Conservation (phyloP, 2,329 filamentous ascomycete species). For the Monosporascus sp. region DNA sequence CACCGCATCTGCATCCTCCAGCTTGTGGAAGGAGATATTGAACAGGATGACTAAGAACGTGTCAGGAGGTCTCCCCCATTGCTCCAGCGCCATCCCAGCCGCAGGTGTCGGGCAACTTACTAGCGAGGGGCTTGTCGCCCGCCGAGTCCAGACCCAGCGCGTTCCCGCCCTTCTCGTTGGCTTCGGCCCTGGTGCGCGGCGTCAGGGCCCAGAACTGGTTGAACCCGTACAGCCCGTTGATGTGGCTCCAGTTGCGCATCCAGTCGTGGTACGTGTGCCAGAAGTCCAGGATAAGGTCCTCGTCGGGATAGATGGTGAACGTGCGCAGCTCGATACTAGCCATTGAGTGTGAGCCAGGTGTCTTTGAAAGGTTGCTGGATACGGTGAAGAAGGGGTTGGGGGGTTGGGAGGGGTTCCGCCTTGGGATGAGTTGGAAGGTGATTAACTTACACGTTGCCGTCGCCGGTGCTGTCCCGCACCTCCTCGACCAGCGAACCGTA, state of each 20-base stretch:
- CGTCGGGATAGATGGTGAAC: slow-evolving; percentile 3
- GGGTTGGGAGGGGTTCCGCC: no score
- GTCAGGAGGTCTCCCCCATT: not conserved
- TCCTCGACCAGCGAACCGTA: slow-evolving; percentile 1
- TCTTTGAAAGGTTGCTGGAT: no score
- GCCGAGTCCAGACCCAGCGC: slow-evolving; percentile 2
- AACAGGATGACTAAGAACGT: slow-evolving; percentile 4
- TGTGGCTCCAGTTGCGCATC: slow-evolving; percentile 2
- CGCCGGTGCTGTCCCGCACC: no score
- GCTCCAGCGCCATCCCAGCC: no score
- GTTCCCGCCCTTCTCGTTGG: slow-evolving; percentile 3
- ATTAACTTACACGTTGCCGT: no score
- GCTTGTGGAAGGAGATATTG: slow-evolving; percentile 3
- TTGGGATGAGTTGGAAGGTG: no score
- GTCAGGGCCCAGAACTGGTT: slow-evolving; percentile 7
- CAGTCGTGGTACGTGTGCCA: slow-evolving; percentile 2
- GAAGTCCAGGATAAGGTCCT: slow-evolving; percentile 3
- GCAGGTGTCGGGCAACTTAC: slow-evolving; percentile 1
- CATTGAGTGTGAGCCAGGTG: not conserved
- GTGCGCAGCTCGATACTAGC: slow-evolving; percentile 5
- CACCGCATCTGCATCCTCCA: slow-evolving; percentile 2
- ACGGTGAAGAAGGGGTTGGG: no score
- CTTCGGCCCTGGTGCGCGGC: slow-evolving; percentile 1
- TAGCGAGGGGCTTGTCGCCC: not conserved
- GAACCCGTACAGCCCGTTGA: slow-evolving; percentile 4